Conservation (phyloP, 176 grass and related monocot genomes). For the Puccinellia tenuiflora region DNA sequence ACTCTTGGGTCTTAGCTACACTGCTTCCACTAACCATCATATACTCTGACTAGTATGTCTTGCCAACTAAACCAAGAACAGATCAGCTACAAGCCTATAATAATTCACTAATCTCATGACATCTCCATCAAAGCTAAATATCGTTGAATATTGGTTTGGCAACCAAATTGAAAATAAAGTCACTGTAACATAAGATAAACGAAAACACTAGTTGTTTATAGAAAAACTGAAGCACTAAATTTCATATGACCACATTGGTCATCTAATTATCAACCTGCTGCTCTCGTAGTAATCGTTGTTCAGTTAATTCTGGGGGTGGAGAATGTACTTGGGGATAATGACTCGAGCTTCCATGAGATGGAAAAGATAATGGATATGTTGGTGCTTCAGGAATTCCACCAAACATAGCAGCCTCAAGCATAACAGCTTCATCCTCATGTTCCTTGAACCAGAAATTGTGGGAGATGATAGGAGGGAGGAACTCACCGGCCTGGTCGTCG, state of each 20-base stretch:
- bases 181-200: constrained; percentile 12
- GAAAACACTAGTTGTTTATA: not conserved
- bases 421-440: constrained; percentile 96
- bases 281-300: constrained; percentile 82
- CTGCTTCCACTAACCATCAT: not conserved
- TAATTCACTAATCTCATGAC: not conserved
- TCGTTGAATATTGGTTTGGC: not conserved
- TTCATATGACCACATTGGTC: not conserved
- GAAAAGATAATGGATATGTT: constrained; percentile 61
- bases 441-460: constrained; percentile 93
- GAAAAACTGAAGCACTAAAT: not conserved
- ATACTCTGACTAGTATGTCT: not conserved
- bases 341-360: constrained; percentile 36
- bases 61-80: not conserved
- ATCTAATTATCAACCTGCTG: constrained; percentile 58
- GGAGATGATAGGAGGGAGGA: no score
- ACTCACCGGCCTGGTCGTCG: no score
- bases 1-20: not conserved
- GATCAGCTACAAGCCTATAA: not conserved
- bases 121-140: not conserved
- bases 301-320: constrained; percentile 63
- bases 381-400: constrained; percentile 73
- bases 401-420: constrained; percentile 99
- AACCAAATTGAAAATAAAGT: constrained; percentile 4
- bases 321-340: constrained; percentile 39